These are phyloP conservation scores for Scheffersomyces illinoinensis DNA, from an alignment of 1,139 yeast genomes.

Conservation along the genomic window DNA sequence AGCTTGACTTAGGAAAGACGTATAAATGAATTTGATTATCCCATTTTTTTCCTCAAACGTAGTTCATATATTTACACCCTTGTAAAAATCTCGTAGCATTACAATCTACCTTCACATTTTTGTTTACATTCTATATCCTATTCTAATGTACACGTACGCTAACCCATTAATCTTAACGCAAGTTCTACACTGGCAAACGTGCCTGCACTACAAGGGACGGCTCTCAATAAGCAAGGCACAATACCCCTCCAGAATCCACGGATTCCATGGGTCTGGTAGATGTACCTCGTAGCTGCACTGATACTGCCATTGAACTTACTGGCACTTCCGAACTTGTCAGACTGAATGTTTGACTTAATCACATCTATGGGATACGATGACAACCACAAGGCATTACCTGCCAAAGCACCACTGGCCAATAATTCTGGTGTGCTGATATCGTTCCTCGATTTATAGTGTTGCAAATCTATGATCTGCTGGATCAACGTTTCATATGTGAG, in stretches of 20 bases:
- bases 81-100: background rate
- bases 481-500: slow-evolving; percentile 67
- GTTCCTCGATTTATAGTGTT: slow-evolving; percentile 42
- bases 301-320: slow-evolving; percentile 49
- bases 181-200: slow-evolving; percentile 78
- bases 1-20: background rate
- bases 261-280: slow-evolving; percentile 48
- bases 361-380: slow-evolving; percentile 73
- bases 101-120: background rate
- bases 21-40: too few relatives aligned
- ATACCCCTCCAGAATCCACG: slow-evolving; percentile 73
- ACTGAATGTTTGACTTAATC: slow-evolving; percentile 67
- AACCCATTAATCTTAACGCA: slow-evolving; percentile 59
- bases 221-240: slow-evolving; percentile 67
- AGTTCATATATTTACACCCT: background rate
- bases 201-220: slow-evolving; percentile 74
- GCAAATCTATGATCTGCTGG: slow-evolving; percentile 34
- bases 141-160: slow-evolving; percentile 1
- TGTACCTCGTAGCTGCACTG: slow-evolving; percentile 45
- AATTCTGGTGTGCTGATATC: slow-evolving; percentile 64
- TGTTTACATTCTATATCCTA: background rate
- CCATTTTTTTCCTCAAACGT: too few relatives aligned
- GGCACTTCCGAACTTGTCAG: slow-evolving; percentile 55
- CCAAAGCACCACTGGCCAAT: slow-evolving; percentile 63
- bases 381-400: slow-evolving; percentile 75